Conservation (phyloP, 805 yeast species). For the Candida insectorum region DNA sequence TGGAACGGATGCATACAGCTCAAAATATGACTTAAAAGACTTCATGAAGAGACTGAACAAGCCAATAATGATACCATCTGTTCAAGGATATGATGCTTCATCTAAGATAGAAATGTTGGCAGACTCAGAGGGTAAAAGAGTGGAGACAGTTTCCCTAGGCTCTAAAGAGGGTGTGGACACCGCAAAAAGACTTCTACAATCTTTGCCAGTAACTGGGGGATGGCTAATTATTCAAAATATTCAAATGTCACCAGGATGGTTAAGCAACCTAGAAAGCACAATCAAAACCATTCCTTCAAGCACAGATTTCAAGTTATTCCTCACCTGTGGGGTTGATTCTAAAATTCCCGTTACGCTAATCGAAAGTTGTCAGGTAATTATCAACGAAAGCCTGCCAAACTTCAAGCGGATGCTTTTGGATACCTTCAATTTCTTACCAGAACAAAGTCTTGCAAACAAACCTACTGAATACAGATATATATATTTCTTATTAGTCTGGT, state of each 20-base stretch:
- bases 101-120: constrained; percentile 49
- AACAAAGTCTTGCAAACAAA: constrained; percentile 9
- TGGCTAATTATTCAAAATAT: constrained; percentile 84
- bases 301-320: constrained; percentile 49
- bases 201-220: constrained; percentile 44
- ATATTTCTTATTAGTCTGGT: constrained; percentile 62
- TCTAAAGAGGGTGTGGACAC: constrained; percentile 56
- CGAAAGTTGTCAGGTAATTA: constrained; percentile 50
- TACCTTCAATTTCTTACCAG: constrained; percentile 18
- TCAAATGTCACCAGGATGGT: constrained; percentile 69
- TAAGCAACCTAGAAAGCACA: constrained; percentile 47
- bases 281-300: not conserved
- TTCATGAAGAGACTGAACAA: constrained; percentile 20
- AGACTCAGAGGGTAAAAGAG: constrained; percentile 13
- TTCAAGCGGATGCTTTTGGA: constrained; percentile 46
- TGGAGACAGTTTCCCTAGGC: constrained; percentile 65
- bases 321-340: constrained; percentile 56
- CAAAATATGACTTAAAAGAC: constrained; percentile 29
- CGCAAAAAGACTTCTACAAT: constrained; percentile 46
- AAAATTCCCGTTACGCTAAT: constrained; percentile 55
- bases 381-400: constrained; percentile 63
- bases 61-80: constrained; percentile 54
- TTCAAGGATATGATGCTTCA: constrained; percentile 67
- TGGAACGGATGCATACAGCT: constrained; percentile 25
- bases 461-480: constrained; percentile 48